phyloP scores from a whole-genome alignment of 2,329 filamentous ascomycete species.

The Cordyceps pruinosa region DNA sequence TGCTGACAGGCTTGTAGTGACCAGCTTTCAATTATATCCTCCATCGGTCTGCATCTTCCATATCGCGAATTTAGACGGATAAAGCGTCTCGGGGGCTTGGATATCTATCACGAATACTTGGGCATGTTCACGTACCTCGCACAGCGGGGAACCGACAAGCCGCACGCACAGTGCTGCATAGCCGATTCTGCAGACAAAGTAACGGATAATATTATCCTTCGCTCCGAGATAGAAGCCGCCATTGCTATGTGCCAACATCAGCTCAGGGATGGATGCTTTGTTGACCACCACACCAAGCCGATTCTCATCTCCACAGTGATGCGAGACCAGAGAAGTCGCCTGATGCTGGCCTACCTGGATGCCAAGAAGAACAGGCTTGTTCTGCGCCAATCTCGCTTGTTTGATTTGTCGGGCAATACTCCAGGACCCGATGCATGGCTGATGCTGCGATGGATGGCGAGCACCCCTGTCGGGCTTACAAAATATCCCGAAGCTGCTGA shows the following conservation, averaged over 20 bases:
- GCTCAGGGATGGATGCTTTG: background rate
- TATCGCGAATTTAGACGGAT: background rate
- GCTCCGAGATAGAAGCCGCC: background rate
- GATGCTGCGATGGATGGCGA: background rate
- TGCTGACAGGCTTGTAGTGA: background rate
- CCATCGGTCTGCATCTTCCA: background rate
- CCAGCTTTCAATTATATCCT: background rate
- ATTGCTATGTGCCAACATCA: background rate
- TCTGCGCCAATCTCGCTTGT: background rate
- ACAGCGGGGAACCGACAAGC: background rate
- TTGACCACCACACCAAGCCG: constrained; percentile 3
- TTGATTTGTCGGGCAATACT: background rate
- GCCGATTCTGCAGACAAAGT: background rate
- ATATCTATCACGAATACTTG: background rate
- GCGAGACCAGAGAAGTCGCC: background rate
- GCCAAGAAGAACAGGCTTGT: background rate
- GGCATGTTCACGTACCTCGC: background rate
- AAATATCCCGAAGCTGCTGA: background rate
- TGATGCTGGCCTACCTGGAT: background rate
- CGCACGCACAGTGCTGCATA: background rate
- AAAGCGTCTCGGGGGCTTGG: background rate
- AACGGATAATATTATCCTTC: background rate
- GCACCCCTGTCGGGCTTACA: background rate
- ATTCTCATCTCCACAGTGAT: background rate
- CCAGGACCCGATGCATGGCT: background rate